phyloP scores from a whole-genome alignment of 2,329 filamentous ascomycete species.

The Paraphaeosphaeria minitans region DNA sequence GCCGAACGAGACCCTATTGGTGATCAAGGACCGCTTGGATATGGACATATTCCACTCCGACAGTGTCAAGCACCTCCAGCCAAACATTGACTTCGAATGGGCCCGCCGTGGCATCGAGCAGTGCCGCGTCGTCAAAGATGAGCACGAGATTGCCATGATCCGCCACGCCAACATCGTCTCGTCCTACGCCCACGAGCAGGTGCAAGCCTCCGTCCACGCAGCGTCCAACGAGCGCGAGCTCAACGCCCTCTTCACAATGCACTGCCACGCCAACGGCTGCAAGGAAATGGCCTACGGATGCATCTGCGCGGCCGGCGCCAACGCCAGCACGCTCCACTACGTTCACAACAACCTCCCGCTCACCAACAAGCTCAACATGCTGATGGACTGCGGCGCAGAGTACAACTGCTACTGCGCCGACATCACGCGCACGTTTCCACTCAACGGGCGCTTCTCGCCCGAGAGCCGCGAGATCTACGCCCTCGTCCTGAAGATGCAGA shows the following conservation, averaged over 20 bases:
- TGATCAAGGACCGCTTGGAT: conserved; percentile 73
- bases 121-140: conserved; percentile 79
- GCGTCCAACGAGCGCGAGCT: conserved; percentile 82
- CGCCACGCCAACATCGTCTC: conserved; percentile 81
- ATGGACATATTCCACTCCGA: conserved; percentile 71
- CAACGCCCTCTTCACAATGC: conserved; percentile 77
- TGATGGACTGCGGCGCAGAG: conserved; percentile 79
- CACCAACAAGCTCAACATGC: conserved; percentile 72
- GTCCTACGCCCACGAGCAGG: conserved; percentile 73
- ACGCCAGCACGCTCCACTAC: conserved; percentile 87
- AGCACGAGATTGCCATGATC: conserved; percentile 82
- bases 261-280: conserved; percentile 74
- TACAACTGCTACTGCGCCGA: conserved; percentile 59
- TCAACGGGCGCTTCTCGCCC: conserved; percentile 61
- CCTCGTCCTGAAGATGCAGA: conserved; percentile 86
- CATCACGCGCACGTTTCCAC: conserved; percentile 85
- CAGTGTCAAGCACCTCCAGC: conserved; percentile 63
- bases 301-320: conserved; percentile 80
- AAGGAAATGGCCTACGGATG: conserved; percentile 85
- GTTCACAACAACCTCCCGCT: conserved; percentile 57
- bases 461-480: conserved; percentile 67
- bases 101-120: conserved; percentile 69
- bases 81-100: conserved; percentile 48
- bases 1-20: conserved; percentile 61
- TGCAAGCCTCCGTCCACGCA: conserved; percentile 65